These are phyloP conservation scores for Arthroderma uncinatum DNA, from an alignment of 2,329 filamentous ascomycete species.

Conservation along the genomic window DNA sequence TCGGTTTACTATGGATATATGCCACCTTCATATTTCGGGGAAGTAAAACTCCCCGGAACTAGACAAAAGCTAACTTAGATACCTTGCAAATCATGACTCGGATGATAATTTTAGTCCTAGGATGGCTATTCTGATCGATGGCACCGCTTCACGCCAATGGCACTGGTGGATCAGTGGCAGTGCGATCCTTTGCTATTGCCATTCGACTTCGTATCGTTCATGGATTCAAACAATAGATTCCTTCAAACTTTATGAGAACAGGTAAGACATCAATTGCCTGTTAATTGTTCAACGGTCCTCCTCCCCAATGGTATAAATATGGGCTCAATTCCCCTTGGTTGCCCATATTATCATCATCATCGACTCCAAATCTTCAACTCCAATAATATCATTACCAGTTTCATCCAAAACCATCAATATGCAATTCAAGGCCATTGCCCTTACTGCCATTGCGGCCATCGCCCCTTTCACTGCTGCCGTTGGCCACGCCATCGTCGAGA, in stretches of 20 bases:
- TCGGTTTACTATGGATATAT: not conserved
- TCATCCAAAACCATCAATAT: constrained; percentile 4
- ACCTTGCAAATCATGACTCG: not conserved
- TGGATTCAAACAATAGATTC: not conserved
- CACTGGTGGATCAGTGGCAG: not conserved
- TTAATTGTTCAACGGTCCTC: not conserved
- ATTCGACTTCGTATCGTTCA: not conserved
- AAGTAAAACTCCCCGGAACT: not conserved
- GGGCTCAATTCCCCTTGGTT: not conserved
- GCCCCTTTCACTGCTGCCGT: constrained; percentile 22
- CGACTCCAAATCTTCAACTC: not conserved
- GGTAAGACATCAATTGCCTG: not conserved
- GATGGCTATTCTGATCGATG: not conserved
- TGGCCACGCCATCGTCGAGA: constrained; percentile 27
- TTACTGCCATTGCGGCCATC: constrained; percentile 13
- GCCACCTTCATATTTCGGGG: not conserved
- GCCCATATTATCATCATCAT: not conserved
- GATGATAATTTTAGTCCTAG: not conserved
- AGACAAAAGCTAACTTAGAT: not conserved
- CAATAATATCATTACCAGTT: not conserved
- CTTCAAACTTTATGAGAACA: not conserved
- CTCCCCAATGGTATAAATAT: not conserved
- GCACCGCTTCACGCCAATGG: not conserved
- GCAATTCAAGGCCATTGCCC: constrained; percentile 11
- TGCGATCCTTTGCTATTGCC: not conserved